Evolutionary conservation across 495 filamentous ascomycete genomes (phyloP).

Genomic region (Aspergillus kassunensis): DNA sequence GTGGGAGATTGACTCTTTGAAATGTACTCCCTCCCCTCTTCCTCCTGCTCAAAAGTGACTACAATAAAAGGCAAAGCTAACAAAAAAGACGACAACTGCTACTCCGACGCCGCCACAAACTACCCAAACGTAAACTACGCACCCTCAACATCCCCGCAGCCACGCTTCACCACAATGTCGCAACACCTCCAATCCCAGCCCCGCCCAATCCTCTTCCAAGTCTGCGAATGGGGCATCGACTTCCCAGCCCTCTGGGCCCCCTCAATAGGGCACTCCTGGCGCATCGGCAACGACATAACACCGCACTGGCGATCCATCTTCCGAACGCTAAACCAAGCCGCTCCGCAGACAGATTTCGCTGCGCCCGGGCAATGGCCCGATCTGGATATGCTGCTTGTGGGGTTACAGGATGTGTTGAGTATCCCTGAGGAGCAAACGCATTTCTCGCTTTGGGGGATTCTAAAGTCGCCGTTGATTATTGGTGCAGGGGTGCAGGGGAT

Average conservation of each 20-base stretch:
- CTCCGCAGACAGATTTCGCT: slow-evolving; percentile 31
- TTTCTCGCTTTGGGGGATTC: slow-evolving; percentile 55
- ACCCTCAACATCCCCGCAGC: slow-evolving; percentile 26
- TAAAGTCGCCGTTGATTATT: slow-evolving; percentile 54
- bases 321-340: slow-evolving; percentile 47
- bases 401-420: slow-evolving; percentile 31
- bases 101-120: slow-evolving; percentile 34
- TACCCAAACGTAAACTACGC: slow-evolving; percentile 40
- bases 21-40: slow-evolving; percentile 26
- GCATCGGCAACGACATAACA: slow-evolving; percentile 55
- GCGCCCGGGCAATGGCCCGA: slow-evolving; percentile 49
- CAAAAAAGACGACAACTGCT: slow-evolving; percentile 48
- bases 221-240: slow-evolving; percentile 53
- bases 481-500: slow-evolving; percentile 36
- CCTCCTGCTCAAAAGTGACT: background rate
- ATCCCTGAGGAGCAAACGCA: slow-evolving; percentile 46
- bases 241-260: slow-evolving; percentile 48
- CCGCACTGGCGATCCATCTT: slow-evolving; percentile 49
- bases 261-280: slow-evolving; percentile 44
- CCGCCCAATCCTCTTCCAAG: slow-evolving; percentile 42
- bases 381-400: slow-evolving; percentile 53
- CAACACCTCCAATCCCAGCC: slow-evolving; percentile 20
- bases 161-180: slow-evolving; percentile 33
- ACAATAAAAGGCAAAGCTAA: background rate
- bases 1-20: slow-evolving; percentile 45